Evolutionary conservation across 257 asterid species (phyloP).

Genomic region (Linderniella brevidens): DNA sequence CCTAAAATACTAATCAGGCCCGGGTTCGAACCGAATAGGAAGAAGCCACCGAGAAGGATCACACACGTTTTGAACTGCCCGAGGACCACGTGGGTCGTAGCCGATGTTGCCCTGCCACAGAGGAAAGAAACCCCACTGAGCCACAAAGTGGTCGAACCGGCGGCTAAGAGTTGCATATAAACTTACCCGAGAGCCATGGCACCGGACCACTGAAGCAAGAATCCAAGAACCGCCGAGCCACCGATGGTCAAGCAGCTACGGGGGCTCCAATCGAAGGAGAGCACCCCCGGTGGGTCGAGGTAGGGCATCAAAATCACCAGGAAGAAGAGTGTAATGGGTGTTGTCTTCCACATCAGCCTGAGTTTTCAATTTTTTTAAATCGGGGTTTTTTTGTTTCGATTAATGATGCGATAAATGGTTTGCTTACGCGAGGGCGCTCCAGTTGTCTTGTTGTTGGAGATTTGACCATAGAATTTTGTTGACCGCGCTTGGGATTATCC

Average conservation of each 20-base stretch:
- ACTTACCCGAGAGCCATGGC: conserved; percentile 95
- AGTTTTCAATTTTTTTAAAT: conserved; percentile 5
- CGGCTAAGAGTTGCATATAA: background rate
- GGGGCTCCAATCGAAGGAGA: conserved; percentile 55
- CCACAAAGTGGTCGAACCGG: background rate
- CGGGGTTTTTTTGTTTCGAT: background rate
- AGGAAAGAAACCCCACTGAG: background rate
- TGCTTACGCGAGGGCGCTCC: conserved; percentile 88
- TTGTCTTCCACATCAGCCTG: conserved; percentile 99
- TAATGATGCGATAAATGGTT: conserved; percentile 3
- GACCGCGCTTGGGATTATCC: conserved; percentile 90
- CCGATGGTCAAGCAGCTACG: conserved; percentile 45
- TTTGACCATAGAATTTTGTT: conserved; percentile 90
- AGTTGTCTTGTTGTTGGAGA: conserved; percentile 90
- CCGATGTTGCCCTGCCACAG: conserved; percentile 68
- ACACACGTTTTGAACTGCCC: conserved; percentile 98
- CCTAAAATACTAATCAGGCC: conserved; percentile 72
- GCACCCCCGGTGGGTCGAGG: conserved; percentile 90
- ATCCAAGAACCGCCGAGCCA: conserved; percentile 80
- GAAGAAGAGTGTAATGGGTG: conserved; percentile 85
- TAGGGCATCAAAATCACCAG: conserved; percentile 81
- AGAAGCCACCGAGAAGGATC: conserved; percentile 77
- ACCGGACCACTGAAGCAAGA: conserved; percentile 98
- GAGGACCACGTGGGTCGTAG: conserved; percentile 89
- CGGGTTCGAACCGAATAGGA: conserved; percentile 79